phyloP scores from a whole-genome alignment of 306 rosid genomes.

The Acacia melanoxylon region DNA sequence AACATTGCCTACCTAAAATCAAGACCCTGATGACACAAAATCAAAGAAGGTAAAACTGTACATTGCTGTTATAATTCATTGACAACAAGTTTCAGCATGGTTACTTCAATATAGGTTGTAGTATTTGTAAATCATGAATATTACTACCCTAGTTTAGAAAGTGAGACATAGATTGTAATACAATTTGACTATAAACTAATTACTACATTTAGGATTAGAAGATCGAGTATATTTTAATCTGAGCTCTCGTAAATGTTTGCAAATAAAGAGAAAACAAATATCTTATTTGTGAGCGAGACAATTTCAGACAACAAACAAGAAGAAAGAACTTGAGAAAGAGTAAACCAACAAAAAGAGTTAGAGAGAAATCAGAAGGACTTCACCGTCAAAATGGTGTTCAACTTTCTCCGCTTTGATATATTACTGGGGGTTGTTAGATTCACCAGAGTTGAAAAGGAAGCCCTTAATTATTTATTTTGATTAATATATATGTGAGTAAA shows the following conservation, averaged over 20 bases:
- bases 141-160: accelerated
- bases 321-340: background rate
- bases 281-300: background rate
- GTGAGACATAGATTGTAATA: too few species aligned
- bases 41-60: background rate
- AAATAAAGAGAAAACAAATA: too few species aligned
- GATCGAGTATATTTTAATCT: background rate
- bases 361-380: background rate
- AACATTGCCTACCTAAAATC: background rate
- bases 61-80: background rate
- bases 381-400: background rate
- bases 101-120: background rate
- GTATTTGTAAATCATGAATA: too few species aligned
- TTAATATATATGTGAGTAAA: background rate
- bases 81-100: background rate
- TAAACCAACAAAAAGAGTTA: background rate
- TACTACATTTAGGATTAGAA: too few species aligned
- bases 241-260: background rate
- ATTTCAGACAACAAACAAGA: background rate
- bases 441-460: background rate
- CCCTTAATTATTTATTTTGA: background rate
- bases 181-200: too few species aligned
- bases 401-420: background rate
- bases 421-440: background rate
- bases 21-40: background rate